A percentile compares a stretch with the other conserved stretches of the same genome.
phyloP scores from a whole-genome alignment of 108 stramenopile genomes.

The Cyclotella sp. region DNA sequence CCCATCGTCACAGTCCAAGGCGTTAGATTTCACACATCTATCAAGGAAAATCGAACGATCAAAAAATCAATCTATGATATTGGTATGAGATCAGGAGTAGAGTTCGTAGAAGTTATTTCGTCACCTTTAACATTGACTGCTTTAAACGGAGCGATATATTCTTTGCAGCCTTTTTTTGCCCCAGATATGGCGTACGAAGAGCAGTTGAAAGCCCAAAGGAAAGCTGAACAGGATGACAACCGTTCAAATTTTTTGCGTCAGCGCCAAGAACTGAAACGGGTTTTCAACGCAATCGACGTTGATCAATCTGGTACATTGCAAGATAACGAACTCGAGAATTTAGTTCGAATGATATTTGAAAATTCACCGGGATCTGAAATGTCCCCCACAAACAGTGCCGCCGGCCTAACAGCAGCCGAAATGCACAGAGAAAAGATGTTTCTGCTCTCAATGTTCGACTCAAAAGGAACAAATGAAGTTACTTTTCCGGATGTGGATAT shows the following conservation, averaged over 20 bases:
- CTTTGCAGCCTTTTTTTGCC: background rate
- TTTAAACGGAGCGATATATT: no score
- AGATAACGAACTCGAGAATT: constrained; percentile 12
- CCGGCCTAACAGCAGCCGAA: constrained; percentile 26
- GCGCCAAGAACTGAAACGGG: constrained; percentile 8
- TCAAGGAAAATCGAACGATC: no score
- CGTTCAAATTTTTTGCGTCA: background rate
- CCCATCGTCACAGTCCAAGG: constrained; percentile 18
- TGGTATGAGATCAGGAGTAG: no score
- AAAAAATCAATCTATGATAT: no score
- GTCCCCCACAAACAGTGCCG: background rate
- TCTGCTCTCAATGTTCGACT: constrained; percentile 26
- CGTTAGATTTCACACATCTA: no score
- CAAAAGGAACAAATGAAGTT: constrained; percentile 24
- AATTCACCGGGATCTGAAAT: background rate
- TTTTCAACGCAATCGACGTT: constrained; percentile 22
- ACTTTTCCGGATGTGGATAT: constrained; percentile 29
- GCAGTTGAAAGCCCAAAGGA: background rate
- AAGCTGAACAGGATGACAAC: constrained; percentile 1
- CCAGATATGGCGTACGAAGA: background rate
- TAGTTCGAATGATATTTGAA: constrained; percentile 16
- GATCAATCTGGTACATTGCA: constrained; percentile 22
- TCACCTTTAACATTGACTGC: no score
- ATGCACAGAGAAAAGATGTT: constrained; percentile 23
- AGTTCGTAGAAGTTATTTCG: no score